phyloP scores from a whole-genome alignment of 208 protist genomes.

The Trypanosoma scelopori region DNA sequence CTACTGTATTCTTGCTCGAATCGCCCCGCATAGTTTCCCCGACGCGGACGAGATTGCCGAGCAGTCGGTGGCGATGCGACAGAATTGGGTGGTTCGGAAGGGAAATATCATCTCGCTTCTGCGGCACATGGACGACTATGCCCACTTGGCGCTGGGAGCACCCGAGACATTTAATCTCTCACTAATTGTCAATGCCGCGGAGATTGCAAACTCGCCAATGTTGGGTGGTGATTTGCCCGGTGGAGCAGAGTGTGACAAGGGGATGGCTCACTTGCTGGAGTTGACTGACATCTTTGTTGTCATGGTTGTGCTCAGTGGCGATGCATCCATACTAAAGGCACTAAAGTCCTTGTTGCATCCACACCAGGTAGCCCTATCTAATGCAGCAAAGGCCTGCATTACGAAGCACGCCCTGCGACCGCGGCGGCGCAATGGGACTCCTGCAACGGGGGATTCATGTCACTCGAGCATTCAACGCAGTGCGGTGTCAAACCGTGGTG shows the following conservation, averaged over 20 bases:
- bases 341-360: conserved; percentile 46
- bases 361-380: conserved; percentile 59
- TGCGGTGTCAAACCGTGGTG: not conserved
- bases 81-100: conserved; percentile 28
- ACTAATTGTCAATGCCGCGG: conserved; percentile 25
- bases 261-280: conserved; percentile 20
- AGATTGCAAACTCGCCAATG: conserved; percentile 3
- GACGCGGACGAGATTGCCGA: conserved; percentile 25
- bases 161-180: conserved; percentile 31
- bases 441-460: conserved; percentile 7
- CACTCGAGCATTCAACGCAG: not conserved
- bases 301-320: conserved; percentile 61
- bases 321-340: conserved; percentile 28
- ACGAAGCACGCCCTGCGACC: conserved; percentile 41
- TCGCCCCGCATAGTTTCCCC: conserved; percentile 39
- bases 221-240: not conserved
- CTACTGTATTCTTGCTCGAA: conserved; percentile 41
- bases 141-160: conserved; percentile 32
- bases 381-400: conserved; percentile 51
- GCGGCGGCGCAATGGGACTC: conserved; percentile 8
- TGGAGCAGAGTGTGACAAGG: not conserved
- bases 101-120: conserved; percentile 47
- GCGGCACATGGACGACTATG: conserved; percentile 43
- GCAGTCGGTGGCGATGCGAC: conserved; percentile 1
- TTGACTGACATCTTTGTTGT: conserved; percentile 48